A percentile compares a stretch with the other conserved stretches of the same genome.
These are phyloP conservation scores for Boehmeria nivea DNA, from an alignment of 306 rosid genomes.

Conservation along the genomic window DNA sequence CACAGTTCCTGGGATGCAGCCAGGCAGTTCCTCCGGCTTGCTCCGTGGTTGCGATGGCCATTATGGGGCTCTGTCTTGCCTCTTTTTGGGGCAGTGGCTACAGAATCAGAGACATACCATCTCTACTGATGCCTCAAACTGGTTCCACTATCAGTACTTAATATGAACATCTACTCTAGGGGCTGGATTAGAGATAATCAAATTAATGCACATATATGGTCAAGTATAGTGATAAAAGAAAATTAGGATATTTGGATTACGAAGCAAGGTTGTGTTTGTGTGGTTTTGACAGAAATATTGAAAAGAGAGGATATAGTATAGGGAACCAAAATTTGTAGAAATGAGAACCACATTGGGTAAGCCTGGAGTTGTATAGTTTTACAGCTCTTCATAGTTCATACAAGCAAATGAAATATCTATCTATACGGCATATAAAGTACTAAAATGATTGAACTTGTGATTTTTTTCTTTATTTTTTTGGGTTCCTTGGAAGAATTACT, in stretches of 20 bases:
- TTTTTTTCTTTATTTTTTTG: too few species aligned
- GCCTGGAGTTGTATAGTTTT: slow-evolving; percentile 20
- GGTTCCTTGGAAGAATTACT: too few species aligned
- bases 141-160: slow-evolving; percentile 23
- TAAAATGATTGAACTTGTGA: too few species aligned
- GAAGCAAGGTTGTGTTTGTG: background rate
- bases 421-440: too few species aligned
- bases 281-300: background rate
- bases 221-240: background rate
- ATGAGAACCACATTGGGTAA: slow-evolving; percentile 2
- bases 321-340: too few species aligned
- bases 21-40: slow-evolving; percentile 98
- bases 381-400: slow-evolving; percentile 14
- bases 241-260: background rate
- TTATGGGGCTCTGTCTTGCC: slow-evolving; percentile 90
- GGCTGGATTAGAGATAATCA: background rate
- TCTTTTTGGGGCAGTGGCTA: slow-evolving; percentile 88
- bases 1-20: slow-evolving; percentile 85
- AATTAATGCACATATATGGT: slow-evolving; percentile 6
- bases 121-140: slow-evolving; percentile 36
- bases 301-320: background rate
- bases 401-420: background rate
- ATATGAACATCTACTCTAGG: background rate
- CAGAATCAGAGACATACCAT: slow-evolving; percentile 55
- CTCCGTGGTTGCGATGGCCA: slow-evolving; percentile 88